Conservation (phyloP, 169 alveolate species). For the Plasmodium coatneyi region DNA sequence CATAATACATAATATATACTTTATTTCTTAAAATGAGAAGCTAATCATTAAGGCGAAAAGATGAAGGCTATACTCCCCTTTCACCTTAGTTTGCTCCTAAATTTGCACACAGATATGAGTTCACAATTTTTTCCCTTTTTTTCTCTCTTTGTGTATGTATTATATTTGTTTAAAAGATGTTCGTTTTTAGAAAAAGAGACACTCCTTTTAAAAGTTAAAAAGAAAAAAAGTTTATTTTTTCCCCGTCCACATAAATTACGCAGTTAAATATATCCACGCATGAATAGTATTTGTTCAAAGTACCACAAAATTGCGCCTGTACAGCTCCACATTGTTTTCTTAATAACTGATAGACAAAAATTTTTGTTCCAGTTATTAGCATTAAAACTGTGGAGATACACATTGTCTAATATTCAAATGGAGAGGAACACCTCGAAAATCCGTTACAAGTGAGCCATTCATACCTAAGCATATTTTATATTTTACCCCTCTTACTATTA, state of each 20-base stretch:
- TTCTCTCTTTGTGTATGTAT: neutral
- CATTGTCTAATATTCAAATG: neutral
- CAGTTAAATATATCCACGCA: neutral
- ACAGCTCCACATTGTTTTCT: neutral
- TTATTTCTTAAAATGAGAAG: neutral
- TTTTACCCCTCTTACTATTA: neutral
- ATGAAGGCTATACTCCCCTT: neutral
- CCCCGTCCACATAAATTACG: neutral
- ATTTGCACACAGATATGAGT: neutral
- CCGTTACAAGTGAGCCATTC: neutral
- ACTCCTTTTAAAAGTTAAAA: neutral
- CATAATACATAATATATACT: neutral
- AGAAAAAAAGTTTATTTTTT: too few species aligned
- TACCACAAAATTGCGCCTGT: neutral
- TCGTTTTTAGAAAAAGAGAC: neutral
- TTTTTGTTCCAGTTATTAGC: neutral
- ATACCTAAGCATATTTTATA: neutral
- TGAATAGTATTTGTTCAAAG: neutral
- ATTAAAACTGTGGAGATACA: neutral
- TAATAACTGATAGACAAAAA: neutral
- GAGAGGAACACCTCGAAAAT: neutral
- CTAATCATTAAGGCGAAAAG: neutral
- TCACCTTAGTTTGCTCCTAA: neutral
- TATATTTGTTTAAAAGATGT: neutral
- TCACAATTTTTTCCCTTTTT: too few species aligned